Conservation (phyloP, 1,139 yeast genomes). For the Suhomyces kunorum region DNA sequence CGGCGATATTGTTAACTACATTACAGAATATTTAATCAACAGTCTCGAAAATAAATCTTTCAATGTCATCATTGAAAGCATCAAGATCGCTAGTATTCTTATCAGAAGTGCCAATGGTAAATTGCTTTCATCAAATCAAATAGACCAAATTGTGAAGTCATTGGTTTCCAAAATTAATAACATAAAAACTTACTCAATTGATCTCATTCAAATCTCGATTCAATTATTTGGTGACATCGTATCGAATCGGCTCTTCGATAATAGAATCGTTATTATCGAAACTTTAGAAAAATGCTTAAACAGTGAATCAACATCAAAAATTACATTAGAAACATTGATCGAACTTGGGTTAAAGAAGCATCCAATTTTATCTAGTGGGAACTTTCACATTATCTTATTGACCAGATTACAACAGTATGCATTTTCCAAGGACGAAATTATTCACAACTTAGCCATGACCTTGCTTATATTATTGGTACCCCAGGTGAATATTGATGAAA, state of each 20-base stretch:
- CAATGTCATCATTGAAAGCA: constrained; percentile 53
- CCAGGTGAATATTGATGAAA: constrained; percentile 2
- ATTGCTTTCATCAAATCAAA: constrained; percentile 7
- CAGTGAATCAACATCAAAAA: constrained; percentile 38
- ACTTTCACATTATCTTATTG: constrained; percentile 24
- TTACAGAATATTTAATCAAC: constrained; percentile 46
- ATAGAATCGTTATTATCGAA: not conserved
- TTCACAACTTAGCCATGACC: constrained; percentile 28
- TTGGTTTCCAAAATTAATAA: constrained; percentile 38
- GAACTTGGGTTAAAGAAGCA: constrained; percentile 29
- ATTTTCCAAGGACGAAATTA: constrained; percentile 29
- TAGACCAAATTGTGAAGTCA: constrained; percentile 21
- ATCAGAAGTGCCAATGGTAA: constrained; percentile 22
- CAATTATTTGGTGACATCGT: constrained; percentile 20
- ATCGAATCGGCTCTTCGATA: constrained; percentile 5
- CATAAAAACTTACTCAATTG: constrained; percentile 46
- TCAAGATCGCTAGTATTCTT: constrained; percentile 42
- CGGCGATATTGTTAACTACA: constrained; percentile 25
- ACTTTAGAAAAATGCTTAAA: constrained; percentile 24
- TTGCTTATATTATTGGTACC: constrained; percentile 21
- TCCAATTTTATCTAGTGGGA: constrained; percentile 30
- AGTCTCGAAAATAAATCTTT: constrained; percentile 37
- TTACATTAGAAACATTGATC: constrained; percentile 35
- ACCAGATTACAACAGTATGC: constrained; percentile 23
- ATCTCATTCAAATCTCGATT: constrained; percentile 51